Percentiles rank a stretch among this genome's conserved stretches.
These are phyloP conservation scores for Limtongia smithiae DNA, from an alignment of 805 yeast genomes.

Conservation along the genomic window DNA sequence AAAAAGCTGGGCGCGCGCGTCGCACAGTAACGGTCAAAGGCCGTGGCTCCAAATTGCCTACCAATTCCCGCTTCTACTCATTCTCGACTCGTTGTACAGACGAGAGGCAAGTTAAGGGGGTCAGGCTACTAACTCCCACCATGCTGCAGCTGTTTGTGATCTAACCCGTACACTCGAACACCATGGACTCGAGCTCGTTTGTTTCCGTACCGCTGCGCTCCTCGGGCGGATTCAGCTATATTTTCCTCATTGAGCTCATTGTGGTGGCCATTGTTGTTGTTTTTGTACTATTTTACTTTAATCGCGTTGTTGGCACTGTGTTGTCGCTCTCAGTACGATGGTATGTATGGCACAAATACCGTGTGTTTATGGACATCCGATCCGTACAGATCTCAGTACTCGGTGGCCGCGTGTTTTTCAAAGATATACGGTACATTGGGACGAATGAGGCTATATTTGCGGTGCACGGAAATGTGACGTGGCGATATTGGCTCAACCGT, in stretches of 20 bases:
- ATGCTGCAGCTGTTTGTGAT: no score
- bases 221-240: slow-evolving; percentile 49
- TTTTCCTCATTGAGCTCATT: slow-evolving; percentile 80
- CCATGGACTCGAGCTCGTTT: slow-evolving; percentile 24
- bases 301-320: slow-evolving; percentile 62
- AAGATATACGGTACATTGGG: slow-evolving; percentile 70
- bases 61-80: no score
- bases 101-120: no score
- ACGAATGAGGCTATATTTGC: slow-evolving; percentile 67
- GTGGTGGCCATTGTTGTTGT: slow-evolving; percentile 59
- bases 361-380: slow-evolving; percentile 61
- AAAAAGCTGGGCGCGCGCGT: no score
- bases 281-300: slow-evolving; percentile 69
- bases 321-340: slow-evolving; percentile 52
- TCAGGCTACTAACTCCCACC: no score
- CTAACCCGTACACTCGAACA: no score
- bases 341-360: slow-evolving; percentile 60
- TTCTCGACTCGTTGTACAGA: no score
- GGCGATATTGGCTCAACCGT: slow-evolving; percentile 80
- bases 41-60: no score
- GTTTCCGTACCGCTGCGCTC: slow-evolving; percentile 26
- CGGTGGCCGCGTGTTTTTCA: slow-evolving; percentile 78
- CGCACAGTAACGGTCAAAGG: no score
- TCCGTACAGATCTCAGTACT: slow-evolving; percentile 72
- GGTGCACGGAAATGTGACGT: slow-evolving; percentile 70